Conservation (phyloP, 495 filamentous ascomycete species). For the Aspergillus ostianus region DNA sequence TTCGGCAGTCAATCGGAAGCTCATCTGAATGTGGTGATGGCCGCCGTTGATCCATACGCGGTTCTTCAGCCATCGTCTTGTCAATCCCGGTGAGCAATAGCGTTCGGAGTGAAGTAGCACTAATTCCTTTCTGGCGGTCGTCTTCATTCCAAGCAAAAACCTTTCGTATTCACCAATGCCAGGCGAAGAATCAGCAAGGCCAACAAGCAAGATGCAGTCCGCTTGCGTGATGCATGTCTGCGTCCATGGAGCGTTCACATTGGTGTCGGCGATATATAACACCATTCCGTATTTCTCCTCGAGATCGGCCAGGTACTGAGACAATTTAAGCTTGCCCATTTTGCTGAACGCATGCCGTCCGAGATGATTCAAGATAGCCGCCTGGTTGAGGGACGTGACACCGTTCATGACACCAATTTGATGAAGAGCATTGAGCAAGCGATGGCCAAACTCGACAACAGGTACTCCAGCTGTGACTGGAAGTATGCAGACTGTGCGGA, state of each 20-base stretch:
- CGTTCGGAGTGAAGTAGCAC: conserved; percentile 91
- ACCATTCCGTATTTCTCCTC: conserved; percentile 97
- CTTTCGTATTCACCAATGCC: conserved; percentile 93
- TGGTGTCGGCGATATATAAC: conserved; percentile 96
- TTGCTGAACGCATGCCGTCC: conserved; percentile 94
- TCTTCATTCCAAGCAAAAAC: conserved; percentile 95
- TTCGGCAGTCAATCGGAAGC: conserved; percentile 74
- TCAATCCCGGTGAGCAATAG: conserved; percentile 80
- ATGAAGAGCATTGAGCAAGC: conserved; percentile 79
- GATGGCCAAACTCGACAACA: conserved; percentile 89
- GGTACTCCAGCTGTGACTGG: conserved; percentile 90
- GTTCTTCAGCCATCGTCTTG: conserved; percentile 86
- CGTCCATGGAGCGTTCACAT: conserved; percentile 94
- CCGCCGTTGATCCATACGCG: conserved; percentile 98
- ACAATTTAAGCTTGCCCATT: conserved; percentile 95
- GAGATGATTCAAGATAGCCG: conserved; percentile 88
- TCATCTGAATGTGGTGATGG: conserved; percentile 97
- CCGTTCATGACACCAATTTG: conserved; percentile 88
- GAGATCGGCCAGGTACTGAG: conserved; percentile 93
- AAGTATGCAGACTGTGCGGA: conserved; percentile 88
- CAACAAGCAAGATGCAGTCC: conserved; percentile 91
- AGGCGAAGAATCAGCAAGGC: conserved; percentile 84
- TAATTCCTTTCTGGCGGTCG: conserved; percentile 90
- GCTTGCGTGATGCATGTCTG: conserved; percentile 97
- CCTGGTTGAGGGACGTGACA: conserved; percentile 89